phyloP scores from a whole-genome alignment of 768 basidiomycete species.

The Suillus tomentosus region DNA sequence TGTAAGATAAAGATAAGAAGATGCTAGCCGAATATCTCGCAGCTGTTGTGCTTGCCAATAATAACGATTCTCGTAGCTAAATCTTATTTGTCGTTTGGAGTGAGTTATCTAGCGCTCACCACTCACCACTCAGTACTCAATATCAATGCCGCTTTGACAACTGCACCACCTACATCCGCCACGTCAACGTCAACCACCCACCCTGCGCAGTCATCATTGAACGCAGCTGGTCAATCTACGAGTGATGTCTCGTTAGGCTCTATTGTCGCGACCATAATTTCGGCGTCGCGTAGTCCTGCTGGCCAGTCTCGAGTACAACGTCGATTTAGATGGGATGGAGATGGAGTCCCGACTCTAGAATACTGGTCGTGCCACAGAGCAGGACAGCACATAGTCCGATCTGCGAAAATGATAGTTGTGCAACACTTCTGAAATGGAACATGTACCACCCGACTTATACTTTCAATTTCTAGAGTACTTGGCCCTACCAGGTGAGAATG shows the following conservation, averaged over 20 bases:
- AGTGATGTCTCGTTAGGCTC: slow-evolving; percentile 36
- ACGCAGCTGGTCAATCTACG: slow-evolving; percentile 12
- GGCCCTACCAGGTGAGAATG: neutral
- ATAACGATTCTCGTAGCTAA: no score
- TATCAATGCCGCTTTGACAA: no score
- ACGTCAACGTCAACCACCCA: no score
- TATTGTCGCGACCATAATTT: slow-evolving; percentile 50
- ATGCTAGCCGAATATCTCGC: no score
- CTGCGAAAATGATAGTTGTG: neutral
- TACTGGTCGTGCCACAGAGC: neutral
- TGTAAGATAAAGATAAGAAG: no score
- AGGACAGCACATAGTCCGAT: neutral
- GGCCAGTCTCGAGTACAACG: slow-evolving; percentile 27
- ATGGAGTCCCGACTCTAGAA: neutral
- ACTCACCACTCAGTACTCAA: no score
- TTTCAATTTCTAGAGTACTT: neutral
- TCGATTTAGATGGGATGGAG: neutral
- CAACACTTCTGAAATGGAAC: neutral
- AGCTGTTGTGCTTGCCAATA: no score
- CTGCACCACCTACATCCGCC: no score
- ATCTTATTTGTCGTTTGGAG: no score
- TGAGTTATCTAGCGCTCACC: no score
- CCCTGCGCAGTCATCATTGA: no score
- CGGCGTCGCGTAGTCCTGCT: slow-evolving; percentile 46
- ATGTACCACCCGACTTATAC: neutral